Evolutionary conservation across 768 basidiomycete genomes (phyloP), one percentile per base, ranked within the genome.

Genomic region (Mycena galericulata): DNA sequence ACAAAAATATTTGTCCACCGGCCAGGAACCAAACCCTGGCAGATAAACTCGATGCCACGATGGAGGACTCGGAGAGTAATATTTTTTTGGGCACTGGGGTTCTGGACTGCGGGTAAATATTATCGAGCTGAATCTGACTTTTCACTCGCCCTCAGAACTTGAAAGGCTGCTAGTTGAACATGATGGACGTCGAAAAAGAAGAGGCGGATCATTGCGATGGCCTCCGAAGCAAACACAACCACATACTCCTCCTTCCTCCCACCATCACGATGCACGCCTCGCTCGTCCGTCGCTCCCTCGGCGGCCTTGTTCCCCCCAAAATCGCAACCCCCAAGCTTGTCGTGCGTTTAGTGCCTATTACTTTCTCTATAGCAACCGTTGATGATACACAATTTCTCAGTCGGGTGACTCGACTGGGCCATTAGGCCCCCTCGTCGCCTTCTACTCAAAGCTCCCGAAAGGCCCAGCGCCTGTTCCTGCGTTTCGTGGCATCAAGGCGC

Each of bases 301-400:
- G n/a, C n/a, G n/a, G n/a, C n/a, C 86, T 94, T 62, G 87, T 94
- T 57, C 92, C 92, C 24, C 92, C 92, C 55, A 94, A 94, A 81
- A 88, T 94, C 72, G 92, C 92, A 59, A 89, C 91, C 9, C 91
- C 92, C 1, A 82, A 86, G 34, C 86, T 89, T 55, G 87, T 93
- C 61, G 91, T 92, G 75, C 69, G 88, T 80, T 5, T 20, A 26
- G n/a, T n/a, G n/a, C 27, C 17, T 34, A 32, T 10, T 30, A 20
- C 53, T 11, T 27, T 51, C 53, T 27, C 9, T 32, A 10, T 18
- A 10, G 4, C 30, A 32, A 46, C 49, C 36, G 57, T 51, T 53
- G n/a, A n/a, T n/a, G n/a, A n/a, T n/a, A n/a, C n/a, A n/a, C n/a
- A n/a, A 68, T 43, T 60, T 59, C 49, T 32, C 49, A 92, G 91